Percentiles rank a stretch among this genome's conserved stretches.
These are phyloP conservation scores for Kregervanrija delftensis DNA, from an alignment of 805 yeast species.

Conservation along the genomic window DNA sequence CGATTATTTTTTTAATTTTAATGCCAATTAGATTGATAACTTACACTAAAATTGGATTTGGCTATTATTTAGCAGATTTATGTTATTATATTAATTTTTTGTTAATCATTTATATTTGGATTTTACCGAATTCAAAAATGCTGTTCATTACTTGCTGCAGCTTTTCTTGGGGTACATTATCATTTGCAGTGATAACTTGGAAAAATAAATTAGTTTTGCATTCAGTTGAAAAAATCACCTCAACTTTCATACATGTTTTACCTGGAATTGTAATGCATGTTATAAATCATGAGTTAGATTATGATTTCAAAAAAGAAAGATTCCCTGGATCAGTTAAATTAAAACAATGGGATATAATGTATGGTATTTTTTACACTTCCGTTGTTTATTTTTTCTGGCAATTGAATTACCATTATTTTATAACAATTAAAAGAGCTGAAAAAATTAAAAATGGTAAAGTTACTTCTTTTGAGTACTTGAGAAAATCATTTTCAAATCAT, in stretches of 20 bases:
- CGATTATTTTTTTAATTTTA: constrained; percentile 49
- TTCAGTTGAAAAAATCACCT: constrained; percentile 85
- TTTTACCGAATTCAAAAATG: constrained; percentile 64
- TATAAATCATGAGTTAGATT: constrained; percentile 68
- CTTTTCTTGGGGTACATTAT: constrained; percentile 78
- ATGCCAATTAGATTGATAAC: constrained; percentile 84
- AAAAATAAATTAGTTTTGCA: constrained; percentile 88
- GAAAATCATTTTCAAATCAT: constrained; percentile 60
- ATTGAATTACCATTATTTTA: constrained; percentile 81
- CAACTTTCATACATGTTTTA: constrained; percentile 82
- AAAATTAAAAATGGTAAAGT: constrained; percentile 80
- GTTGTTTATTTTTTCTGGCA: constrained; percentile 87
- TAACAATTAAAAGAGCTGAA: constrained; percentile 71
- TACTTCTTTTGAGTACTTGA: constrained; percentile 81
- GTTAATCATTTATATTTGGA: constrained; percentile 70
- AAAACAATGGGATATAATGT: constrained; percentile 62
- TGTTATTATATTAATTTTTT: constrained; percentile 85
- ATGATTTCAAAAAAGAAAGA: constrained; percentile 41
- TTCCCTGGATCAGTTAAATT: constrained; percentile 78
- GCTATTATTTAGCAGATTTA: constrained; percentile 84
- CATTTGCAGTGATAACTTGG: constrained; percentile 96
- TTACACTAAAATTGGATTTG: constrained; percentile 71
- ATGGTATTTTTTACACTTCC: constrained; percentile 73
- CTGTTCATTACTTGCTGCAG: constrained; percentile 81
- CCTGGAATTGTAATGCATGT: constrained; percentile 88